phyloP scores from a whole-genome alignment of 1,139 yeast genomes.

The Hemisphaericaspora lyxosophila region DNA sequence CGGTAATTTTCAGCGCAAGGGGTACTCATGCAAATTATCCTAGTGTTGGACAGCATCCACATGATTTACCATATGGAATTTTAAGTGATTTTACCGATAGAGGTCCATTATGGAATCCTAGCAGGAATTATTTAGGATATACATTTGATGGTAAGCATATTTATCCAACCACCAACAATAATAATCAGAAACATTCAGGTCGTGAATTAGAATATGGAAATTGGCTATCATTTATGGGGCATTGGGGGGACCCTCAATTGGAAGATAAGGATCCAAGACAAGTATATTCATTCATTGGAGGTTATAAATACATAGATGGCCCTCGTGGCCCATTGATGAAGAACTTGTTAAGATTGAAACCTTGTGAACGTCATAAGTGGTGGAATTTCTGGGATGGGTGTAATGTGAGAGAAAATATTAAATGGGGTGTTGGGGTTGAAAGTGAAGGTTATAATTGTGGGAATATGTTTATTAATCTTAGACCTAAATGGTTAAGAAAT shows the following conservation, averaged over 20 bases:
- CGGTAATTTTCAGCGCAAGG: constrained; percentile 83
- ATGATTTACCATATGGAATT: constrained; percentile 89
- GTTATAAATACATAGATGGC: constrained; percentile 86
- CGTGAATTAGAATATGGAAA: constrained; percentile 66
- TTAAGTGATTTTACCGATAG: constrained; percentile 91
- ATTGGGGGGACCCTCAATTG: constrained; percentile 87
- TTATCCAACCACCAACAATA: constrained; percentile 38
- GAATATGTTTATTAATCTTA: constrained; percentile 50
- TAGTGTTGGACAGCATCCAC: constrained; percentile 94
- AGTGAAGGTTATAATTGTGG: constrained; percentile 77
- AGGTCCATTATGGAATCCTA: constrained; percentile 94
- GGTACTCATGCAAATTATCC: constrained; percentile 98
- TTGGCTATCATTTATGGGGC: constrained; percentile 81
- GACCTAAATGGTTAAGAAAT: constrained; percentile 49
- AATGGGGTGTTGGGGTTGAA: constrained; percentile 87
- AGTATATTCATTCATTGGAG: constrained; percentile 75
- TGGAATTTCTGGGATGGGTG: constrained; percentile 80
- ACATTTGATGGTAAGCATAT: constrained; percentile 63
- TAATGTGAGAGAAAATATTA: constrained; percentile 67
- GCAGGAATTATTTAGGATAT: constrained; percentile 76
- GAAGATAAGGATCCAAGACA: constrained; percentile 72
- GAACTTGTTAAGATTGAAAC: constrained; percentile 62
- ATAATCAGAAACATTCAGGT: constrained; percentile 46
- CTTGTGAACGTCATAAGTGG: constrained; percentile 88
- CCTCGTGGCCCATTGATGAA: constrained; percentile 88